phyloP scores from a whole-genome alignment of 306 rosid species.

The Quillaja saponaria region DNA sequence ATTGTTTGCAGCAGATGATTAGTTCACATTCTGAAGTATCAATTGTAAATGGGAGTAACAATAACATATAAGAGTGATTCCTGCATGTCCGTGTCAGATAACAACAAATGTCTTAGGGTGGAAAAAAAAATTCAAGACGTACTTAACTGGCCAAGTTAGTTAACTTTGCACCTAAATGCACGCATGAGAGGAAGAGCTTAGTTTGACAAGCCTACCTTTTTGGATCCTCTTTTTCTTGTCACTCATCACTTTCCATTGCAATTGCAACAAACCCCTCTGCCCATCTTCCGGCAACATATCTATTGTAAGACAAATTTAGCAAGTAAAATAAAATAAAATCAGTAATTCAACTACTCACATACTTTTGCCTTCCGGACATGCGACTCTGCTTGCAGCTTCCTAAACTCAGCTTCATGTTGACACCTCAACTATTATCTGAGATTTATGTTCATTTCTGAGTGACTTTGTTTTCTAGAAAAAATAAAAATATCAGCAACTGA shows the following conservation, averaged over 20 bases:
- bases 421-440: constrained; percentile 71
- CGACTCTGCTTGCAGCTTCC: constrained; percentile 82
- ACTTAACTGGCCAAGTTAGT: constrained; percentile 13
- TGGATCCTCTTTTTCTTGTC: constrained; percentile 81
- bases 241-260: constrained; percentile 98
- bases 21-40: constrained; percentile 6
- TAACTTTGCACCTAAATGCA: constrained; percentile 14
- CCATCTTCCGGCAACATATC: constrained; percentile 72
- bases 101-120: constrained; percentile 3
- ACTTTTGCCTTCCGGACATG: constrained; percentile 89
- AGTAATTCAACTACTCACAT: constrained; percentile 31
- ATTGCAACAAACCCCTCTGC: constrained; percentile 87
- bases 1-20: constrained; percentile 10
- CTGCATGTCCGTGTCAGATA: background rate
- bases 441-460: constrained; percentile 75
- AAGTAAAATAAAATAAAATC: constrained; percentile 10
- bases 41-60: background rate
- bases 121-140: constrained; percentile 9
- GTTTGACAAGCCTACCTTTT: constrained; percentile 53
- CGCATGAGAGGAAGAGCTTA: constrained; percentile 18
- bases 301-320: constrained; percentile 14
- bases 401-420: constrained; percentile 82
- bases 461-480: constrained; percentile 58
- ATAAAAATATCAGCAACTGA: constrained; percentile 24
- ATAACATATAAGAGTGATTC: background rate